phyloP scores from a whole-genome alignment of 1,139 yeast genomes.

The Eremothecium gossypii region DNA sequence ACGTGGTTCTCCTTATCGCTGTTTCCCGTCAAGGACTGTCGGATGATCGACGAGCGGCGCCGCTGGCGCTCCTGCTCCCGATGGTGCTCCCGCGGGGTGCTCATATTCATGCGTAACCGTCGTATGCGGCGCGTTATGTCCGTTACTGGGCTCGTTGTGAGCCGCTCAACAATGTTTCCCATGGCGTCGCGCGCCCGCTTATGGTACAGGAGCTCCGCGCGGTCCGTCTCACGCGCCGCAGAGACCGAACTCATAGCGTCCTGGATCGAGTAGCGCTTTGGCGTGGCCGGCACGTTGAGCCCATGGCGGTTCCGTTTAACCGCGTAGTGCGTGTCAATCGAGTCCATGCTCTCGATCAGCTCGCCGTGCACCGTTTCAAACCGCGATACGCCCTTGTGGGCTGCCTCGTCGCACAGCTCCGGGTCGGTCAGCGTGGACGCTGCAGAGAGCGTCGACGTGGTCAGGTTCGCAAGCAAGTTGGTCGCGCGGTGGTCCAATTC shows the following conservation, averaged over 20 bases:
- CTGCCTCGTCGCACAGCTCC: conserved; percentile 5
- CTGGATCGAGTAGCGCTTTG: conserved; percentile 9
- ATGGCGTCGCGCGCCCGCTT: conserved; percentile 3
- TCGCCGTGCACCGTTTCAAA: conserved; percentile 17
- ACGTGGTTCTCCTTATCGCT: conserved; percentile 1
- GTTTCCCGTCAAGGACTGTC: conserved; percentile 2
- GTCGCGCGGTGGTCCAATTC: conserved; percentile 30
- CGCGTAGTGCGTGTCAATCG: conserved; percentile 28
- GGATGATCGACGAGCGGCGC: conserved; percentile 4
- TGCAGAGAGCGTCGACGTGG: conserved; percentile 1
- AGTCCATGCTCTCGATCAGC: conserved; percentile 28
- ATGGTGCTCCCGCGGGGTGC: conserved; percentile 7
- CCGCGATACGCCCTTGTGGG: neutral
- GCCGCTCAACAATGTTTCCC: conserved; percentile 3
- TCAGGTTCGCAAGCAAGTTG: conserved; percentile 9
- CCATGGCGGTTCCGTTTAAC: conserved; percentile 10
- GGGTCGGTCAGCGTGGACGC: neutral
- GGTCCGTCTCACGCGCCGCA: neutral
- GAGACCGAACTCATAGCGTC: neutral
- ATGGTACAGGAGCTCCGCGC: conserved; percentile 1
- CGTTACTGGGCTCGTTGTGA: conserved; percentile 13
- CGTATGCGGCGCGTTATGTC: conserved; percentile 24
- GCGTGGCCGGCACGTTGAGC: conserved; percentile 5
- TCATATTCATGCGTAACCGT: conserved; percentile 15
- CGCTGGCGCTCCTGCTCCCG: conserved; percentile 11